Percentiles rank a stretch among this genome's conserved stretches.
Evolutionary conservation across 2,329 filamentous ascomycete species (phyloP).

Genomic region (Nemania sp.): DNA sequence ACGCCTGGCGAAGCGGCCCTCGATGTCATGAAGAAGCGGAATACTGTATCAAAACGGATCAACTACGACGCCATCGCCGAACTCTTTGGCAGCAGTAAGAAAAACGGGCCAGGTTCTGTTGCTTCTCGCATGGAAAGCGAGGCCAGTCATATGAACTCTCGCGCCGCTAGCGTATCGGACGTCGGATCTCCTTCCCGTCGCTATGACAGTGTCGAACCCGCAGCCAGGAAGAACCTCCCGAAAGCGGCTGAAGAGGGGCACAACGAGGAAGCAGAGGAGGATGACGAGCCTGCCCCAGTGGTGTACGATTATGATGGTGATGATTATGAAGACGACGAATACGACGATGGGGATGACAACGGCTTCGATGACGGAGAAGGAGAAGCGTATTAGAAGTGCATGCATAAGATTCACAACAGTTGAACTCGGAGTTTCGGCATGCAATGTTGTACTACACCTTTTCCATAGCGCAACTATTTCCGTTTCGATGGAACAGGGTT

Average conservation of each 20-base stretch:
- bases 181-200: conserved; percentile 36
- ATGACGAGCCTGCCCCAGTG: conserved; percentile 42
- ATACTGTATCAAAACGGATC: conserved; percentile 70
- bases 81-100: conserved; percentile 55
- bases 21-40: conserved; percentile 67
- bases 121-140: conserved; percentile 50
- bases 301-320: conserved; percentile 43
- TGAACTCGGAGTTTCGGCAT: no score
- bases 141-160: conserved; percentile 42
- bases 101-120: conserved; percentile 52
- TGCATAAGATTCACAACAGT: neutral
- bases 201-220: conserved; percentile 7
- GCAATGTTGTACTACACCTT: no score
- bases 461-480: no score
- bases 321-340: conserved; percentile 22
- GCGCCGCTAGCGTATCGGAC: conserved; percentile 40
- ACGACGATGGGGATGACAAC: conserved; percentile 38
- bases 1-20: conserved; percentile 71
- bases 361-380: conserved; percentile 38
- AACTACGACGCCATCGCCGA: conserved; percentile 68
- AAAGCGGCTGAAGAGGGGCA: conserved; percentile 39
- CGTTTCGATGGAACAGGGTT: no score
- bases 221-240: conserved; percentile 39
- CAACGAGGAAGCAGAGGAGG: conserved; percentile 43
- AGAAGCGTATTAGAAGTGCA: conserved; percentile 30